Conservation (phyloP, 2,329 filamentous ascomycete genomes). For the Fusarium piperis region DNA sequence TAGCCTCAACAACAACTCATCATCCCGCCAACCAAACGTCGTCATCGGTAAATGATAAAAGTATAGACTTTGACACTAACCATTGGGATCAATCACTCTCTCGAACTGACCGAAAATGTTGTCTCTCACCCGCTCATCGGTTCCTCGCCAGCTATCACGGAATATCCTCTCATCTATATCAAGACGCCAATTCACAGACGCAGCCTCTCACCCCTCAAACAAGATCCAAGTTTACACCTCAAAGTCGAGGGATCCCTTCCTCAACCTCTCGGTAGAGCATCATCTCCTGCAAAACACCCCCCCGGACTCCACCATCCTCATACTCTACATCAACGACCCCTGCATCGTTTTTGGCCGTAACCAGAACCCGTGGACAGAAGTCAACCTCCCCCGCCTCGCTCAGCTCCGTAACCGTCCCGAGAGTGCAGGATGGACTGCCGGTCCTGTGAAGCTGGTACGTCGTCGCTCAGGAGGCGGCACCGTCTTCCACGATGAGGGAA, state of each 20-base stretch:
- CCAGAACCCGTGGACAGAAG: constrained; percentile 97
- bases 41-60: neutral
- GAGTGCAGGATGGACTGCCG: constrained; percentile 40
- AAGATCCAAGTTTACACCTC: constrained; percentile 77
- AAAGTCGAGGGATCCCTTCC: constrained; percentile 75
- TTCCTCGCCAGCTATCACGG: constrained; percentile 6
- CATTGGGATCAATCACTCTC: neutral
- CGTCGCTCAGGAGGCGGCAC: constrained; percentile 89
- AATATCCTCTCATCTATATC: constrained; percentile 18
- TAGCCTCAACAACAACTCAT: constrained; percentile 31
- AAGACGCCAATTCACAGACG: constrained; percentile 48
- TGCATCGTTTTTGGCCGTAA: constrained; percentile 94
- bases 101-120: constrained; percentile 1
- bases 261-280: constrained; percentile 96
- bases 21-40: neutral
- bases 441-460: constrained; percentile 72
- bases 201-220: constrained; percentile 55
- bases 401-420: constrained; percentile 33
- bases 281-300: constrained; percentile 81
- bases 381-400: constrained; percentile 73
- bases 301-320: constrained; percentile 78
- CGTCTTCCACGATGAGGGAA: constrained; percentile 93
- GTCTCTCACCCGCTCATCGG: constrained; percentile 15
- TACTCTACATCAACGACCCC: constrained; percentile 88
- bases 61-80: neutral